phyloP scores from a whole-genome alignment of 1,284 basidiomycete genomes.

The Moesziomyces globuligerus region DNA sequence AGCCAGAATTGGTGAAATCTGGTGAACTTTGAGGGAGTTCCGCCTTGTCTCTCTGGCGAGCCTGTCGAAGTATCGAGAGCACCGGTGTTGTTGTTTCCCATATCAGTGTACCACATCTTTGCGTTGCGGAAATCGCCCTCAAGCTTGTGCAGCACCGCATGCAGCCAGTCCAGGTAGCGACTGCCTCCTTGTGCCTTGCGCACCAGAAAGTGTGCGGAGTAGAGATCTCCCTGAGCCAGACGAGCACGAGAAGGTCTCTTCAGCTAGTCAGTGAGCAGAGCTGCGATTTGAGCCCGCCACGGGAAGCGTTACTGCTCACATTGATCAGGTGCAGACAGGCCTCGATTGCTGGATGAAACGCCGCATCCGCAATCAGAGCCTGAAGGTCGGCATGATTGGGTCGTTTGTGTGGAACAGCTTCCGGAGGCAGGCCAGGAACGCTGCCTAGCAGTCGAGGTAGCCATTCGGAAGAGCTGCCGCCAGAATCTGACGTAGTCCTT shows the following conservation, averaged over 20 bases:
- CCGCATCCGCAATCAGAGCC: constrained; percentile 11
- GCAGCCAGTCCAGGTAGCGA: constrained; percentile 37
- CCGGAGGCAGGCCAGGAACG: constrained; percentile 12
- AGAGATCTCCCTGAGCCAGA: constrained; percentile 21
- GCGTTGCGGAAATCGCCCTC: constrained; percentile 39
- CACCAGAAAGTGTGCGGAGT: constrained; percentile 37
- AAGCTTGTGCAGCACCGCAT: constrained; percentile 40
- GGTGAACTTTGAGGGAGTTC: not conserved
- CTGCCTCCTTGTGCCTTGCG: constrained; percentile 38
- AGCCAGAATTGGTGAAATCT: constrained; percentile 22
- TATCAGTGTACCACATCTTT: constrained; percentile 48
- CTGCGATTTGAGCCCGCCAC: no score
- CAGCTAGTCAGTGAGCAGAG: no score
- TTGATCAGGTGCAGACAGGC: constrained; percentile 36
- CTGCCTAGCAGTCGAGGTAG: constrained; percentile 6
- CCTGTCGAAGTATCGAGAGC: not conserved
- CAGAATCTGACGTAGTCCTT: no score
- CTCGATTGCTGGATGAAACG: constrained; percentile 25
- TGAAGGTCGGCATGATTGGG: constrained; percentile 21
- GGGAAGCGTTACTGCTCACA: constrained; percentile 6
- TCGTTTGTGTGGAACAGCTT: constrained; percentile 17
- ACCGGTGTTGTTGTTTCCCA: constrained; percentile 18
- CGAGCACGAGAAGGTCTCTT: not conserved
- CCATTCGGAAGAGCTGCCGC: constrained; percentile 7
- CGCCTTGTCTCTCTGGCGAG: not conserved